phyloP scores from a whole-genome alignment of 192 early-diverging fungal genomes.

The Lunasporangiospora selenospora region DNA sequence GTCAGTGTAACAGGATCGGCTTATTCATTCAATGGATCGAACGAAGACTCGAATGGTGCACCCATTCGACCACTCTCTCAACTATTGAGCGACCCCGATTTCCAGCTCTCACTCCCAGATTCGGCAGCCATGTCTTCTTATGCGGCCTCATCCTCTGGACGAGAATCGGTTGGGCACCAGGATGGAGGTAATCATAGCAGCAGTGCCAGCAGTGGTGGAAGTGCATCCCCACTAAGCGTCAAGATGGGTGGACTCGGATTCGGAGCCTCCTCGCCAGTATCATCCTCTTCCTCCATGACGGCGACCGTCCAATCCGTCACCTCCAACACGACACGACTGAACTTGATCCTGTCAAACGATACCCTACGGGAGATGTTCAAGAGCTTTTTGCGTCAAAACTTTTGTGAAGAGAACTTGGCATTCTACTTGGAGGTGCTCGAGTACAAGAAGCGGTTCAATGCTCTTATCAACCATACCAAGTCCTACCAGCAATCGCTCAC shows the following conservation, averaged over 20 bases:
- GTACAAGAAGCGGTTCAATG: constrained; percentile 49
- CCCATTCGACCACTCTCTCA: constrained; percentile 24
- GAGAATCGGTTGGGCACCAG: constrained; percentile 18
- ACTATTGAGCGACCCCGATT: constrained; percentile 36
- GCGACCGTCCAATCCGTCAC: constrained; percentile 17
- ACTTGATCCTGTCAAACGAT: constrained; percentile 62
- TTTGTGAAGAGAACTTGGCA: constrained; percentile 75
- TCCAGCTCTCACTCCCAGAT: constrained; percentile 29
- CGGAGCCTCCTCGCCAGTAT: too few species aligned
- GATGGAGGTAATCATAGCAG: constrained; percentile 4
- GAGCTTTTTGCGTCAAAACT: constrained; percentile 67
- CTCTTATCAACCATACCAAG: constrained; percentile 24
- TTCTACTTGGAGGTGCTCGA: constrained; percentile 68
- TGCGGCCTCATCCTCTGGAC: constrained; percentile 32
- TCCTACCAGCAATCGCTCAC: constrained; percentile 16
- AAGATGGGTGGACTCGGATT: too few species aligned
- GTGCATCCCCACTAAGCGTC: too few species aligned
- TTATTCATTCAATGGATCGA: too few species aligned
- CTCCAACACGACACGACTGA: constrained; percentile 61
- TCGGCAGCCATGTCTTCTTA: constrained; percentile 25
- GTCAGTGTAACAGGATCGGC: too few species aligned
- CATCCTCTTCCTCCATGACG: constrained; percentile 1
- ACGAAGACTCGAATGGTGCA: constrained; percentile 7
- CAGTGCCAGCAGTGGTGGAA: too few species aligned
- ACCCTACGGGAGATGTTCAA: constrained; percentile 64